phyloP scores from a whole-genome alignment of 169 alveolate species.

The Cryptosporidium andersoni region DNA sequence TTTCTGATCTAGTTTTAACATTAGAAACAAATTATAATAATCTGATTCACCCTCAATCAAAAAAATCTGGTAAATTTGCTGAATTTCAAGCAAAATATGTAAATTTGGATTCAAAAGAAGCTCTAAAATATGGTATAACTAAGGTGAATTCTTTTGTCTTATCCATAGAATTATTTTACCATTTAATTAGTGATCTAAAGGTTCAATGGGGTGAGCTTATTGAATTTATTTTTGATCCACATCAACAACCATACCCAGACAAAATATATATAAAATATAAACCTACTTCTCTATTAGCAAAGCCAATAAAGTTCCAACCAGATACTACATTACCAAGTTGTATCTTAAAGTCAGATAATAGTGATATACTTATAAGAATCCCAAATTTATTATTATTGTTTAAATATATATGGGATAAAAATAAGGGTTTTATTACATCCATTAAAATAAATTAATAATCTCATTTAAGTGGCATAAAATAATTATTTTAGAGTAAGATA shows the following conservation, averaged over 20 bases:
- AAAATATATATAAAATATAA: slow-evolving; percentile 19
- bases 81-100: slow-evolving; percentile 9
- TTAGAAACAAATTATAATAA: slow-evolving; percentile 1
- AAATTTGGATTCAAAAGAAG: slow-evolving; percentile 31
- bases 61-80: background rate
- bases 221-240: slow-evolving; percentile 39
- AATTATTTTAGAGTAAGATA: too few species aligned
- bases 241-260: slow-evolving; percentile 29
- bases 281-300: background rate
- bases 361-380: background rate
- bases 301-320: too few species aligned
- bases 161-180: slow-evolving; percentile 25
- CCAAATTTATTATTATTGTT: slow-evolving; percentile 28
- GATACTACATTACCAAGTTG: too few species aligned
- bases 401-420: slow-evolving; percentile 11
- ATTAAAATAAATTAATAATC: background rate
- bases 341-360: too few species aligned
- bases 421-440: slow-evolving; percentile 8
- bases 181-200: slow-evolving; percentile 13
- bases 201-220: slow-evolving; percentile 5
- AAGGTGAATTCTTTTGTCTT: slow-evolving; percentile 12
- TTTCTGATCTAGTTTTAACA: slow-evolving; percentile 12
- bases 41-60: slow-evolving; percentile 15
- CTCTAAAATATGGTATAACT: slow-evolving; percentile 2
- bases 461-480: too few species aligned